Conservation (phyloP, 2,329 filamentous ascomycete genomes). For the Nothopassalora personata region DNA sequence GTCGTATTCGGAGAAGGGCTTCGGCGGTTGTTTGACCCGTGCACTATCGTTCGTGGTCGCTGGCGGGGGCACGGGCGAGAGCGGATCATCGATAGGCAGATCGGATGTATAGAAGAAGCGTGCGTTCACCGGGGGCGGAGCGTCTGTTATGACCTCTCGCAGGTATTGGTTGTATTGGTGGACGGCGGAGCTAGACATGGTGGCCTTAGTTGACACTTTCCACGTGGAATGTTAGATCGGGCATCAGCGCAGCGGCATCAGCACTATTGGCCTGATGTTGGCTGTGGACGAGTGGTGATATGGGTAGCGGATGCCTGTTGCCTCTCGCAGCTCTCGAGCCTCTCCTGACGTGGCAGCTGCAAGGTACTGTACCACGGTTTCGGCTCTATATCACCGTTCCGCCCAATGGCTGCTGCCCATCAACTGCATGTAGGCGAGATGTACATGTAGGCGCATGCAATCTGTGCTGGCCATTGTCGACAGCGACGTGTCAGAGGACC, state of each 20-base stretch:
- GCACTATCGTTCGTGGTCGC: slow-evolving; percentile 19
- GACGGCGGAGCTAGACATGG: slow-evolving; percentile 9
- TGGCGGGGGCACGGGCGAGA: slow-evolving; percentile 35
- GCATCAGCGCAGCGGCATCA: slow-evolving; percentile 1
- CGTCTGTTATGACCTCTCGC: slow-evolving; percentile 16
- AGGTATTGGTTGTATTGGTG: slow-evolving; percentile 27
- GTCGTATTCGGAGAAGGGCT: slow-evolving; percentile 36
- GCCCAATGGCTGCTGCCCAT: neutral
- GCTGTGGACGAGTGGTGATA: neutral
- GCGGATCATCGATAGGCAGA: slow-evolving; percentile 36
- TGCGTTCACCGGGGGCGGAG: slow-evolving; percentile 32
- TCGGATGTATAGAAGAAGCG: slow-evolving; percentile 36
- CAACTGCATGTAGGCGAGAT: neutral
- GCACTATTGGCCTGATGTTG: neutral
- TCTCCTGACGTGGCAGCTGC: slow-evolving; percentile 9
- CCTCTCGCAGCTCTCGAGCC: neutral
- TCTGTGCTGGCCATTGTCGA: slow-evolving; percentile 1
- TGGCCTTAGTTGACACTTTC: neutral
- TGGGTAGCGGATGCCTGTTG: slow-evolving; percentile 8
- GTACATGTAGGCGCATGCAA: neutral
- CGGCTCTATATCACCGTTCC: neutral
- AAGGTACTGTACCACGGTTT: slow-evolving; percentile 2
- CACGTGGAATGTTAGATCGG: neutral
- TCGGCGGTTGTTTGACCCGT: slow-evolving; percentile 28
- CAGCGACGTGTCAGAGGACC: neutral